These are phyloP conservation scores for Dinochytrium kinnereticum DNA, from an alignment of 371 early-diverging fungal species.

Conservation along the genomic window DNA sequence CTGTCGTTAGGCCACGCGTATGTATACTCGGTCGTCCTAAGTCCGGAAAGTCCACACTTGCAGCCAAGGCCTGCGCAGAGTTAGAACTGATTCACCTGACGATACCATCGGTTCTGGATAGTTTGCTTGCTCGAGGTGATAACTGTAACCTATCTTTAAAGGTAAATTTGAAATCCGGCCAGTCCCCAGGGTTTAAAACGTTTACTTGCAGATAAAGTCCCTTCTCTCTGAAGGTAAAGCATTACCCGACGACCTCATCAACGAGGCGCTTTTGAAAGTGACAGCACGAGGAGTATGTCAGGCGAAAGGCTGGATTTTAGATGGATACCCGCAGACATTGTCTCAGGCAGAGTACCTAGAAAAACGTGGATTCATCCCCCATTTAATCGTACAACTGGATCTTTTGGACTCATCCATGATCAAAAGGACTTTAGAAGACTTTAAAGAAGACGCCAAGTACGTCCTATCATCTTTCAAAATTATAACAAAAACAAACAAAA, in stretches of 20 bases:
- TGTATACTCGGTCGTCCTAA: conserved; percentile 52
- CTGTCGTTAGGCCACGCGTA: conserved; percentile 43
- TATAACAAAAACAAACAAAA: background rate
- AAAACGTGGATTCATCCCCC: conserved; percentile 45
- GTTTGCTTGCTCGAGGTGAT: conserved; percentile 41
- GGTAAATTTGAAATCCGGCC: conserved; percentile 27
- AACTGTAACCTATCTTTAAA: conserved; percentile 28
- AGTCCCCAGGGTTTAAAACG: background rate
- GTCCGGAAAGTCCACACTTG: conserved; percentile 49
- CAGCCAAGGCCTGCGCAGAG: conserved; percentile 37
- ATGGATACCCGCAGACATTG: conserved; percentile 53
- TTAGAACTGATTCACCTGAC: conserved; percentile 47
- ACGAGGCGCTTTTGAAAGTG: conserved; percentile 41
- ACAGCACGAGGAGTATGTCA: conserved; percentile 44
- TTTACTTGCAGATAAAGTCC: conserved; percentile 27
- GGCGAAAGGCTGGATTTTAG: conserved; percentile 56
- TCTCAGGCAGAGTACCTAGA: conserved; percentile 47
- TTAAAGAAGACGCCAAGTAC: conserved; percentile 7
- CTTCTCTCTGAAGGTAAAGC: conserved; percentile 36
- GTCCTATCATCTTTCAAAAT: background rate
- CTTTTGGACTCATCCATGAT: conserved; percentile 30
- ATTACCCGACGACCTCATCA: conserved; percentile 40
- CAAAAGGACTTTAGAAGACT: conserved; percentile 29
- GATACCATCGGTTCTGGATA: conserved; percentile 41
- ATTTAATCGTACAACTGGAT: conserved; percentile 45